phyloP scores from a whole-genome alignment of 805 yeast genomes.

The Groenewaldozyma tartarivorans region DNA sequence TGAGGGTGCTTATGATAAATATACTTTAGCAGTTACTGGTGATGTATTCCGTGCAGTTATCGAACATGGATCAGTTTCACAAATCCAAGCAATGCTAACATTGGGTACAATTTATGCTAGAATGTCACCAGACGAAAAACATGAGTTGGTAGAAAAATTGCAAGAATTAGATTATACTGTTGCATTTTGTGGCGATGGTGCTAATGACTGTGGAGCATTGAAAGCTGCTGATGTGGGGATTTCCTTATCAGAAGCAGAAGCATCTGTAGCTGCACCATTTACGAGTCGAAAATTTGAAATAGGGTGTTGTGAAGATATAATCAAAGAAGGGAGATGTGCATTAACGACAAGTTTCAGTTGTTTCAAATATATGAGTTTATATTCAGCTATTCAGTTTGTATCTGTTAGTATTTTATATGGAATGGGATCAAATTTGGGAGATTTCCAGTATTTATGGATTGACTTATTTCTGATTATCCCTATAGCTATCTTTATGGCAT shows the following conservation, averaged over 20 bases:
- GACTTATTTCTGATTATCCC: conserved; percentile 88
- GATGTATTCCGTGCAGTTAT: conserved; percentile 77
- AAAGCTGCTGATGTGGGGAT: conserved; percentile 97
- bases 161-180: conserved; percentile 83
- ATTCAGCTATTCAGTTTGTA: conserved; percentile 91
- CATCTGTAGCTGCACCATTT: conserved; percentile 97
- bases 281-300: conserved; percentile 86
- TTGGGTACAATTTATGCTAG: conserved; percentile 79
- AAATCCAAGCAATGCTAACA: conserved; percentile 51
- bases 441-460: conserved; percentile 91
- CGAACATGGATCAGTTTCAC: conserved; percentile 35
- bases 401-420: conserved; percentile 78
- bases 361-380: conserved; percentile 94
- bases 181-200: conserved; percentile 99
- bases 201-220: conserved; percentile 97
- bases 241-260: conserved; percentile 94
- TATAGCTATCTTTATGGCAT: conserved; percentile 91
- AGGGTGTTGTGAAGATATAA: conserved; percentile 83
- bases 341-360: conserved; percentile 93
- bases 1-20: conserved; percentile 33
- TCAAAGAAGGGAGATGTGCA: conserved; percentile 90
- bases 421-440: conserved; percentile 89
- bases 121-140: conserved; percentile 99
- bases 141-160: conserved; percentile 82
- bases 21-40: conserved; percentile 81